These are phyloP conservation scores for Fusarium agapanthi DNA, from an alignment of 2,329 filamentous ascomycete species.

Conservation along the genomic window DNA sequence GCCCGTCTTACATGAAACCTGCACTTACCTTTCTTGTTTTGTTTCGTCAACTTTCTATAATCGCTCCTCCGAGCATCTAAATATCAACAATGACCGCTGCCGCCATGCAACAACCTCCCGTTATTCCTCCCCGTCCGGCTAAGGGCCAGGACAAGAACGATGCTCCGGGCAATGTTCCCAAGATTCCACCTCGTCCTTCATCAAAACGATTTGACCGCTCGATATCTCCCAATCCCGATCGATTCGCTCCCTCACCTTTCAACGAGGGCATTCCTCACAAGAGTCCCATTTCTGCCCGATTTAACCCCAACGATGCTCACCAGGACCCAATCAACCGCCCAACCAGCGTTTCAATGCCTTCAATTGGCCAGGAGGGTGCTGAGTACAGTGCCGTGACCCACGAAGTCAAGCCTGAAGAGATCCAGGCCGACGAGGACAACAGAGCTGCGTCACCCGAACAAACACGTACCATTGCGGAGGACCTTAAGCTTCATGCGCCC, in stretches of 20 bases:
- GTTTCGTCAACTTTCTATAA: slow-evolving; percentile 10
- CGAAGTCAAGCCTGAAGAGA: slow-evolving; percentile 50
- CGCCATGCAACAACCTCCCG: slow-evolving; percentile 60
- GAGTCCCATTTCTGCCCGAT: slow-evolving; percentile 50
- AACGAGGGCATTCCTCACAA: slow-evolving; percentile 72
- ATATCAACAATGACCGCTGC: slow-evolving; percentile 57
- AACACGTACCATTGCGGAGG: slow-evolving; percentile 79
- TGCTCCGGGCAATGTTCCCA: slow-evolving; percentile 57
- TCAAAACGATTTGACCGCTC: slow-evolving; percentile 79
- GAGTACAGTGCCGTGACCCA: slow-evolving; percentile 77
- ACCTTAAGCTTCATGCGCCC: slow-evolving; percentile 88
- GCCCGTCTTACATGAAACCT: slow-evolving; percentile 27
- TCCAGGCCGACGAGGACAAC: slow-evolving; percentile 53
- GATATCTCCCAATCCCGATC: slow-evolving; percentile 77
- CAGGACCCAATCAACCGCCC: slow-evolving; percentile 65
- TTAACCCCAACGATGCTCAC: slow-evolving; percentile 48
- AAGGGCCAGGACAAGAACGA: slow-evolving; percentile 59
- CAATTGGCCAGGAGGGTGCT: slow-evolving; percentile 86
- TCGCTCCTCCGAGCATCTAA: slow-evolving; percentile 31
- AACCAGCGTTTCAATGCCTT: slow-evolving; percentile 82
- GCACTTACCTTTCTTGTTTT: slow-evolving; percentile 17
- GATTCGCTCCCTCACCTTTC: slow-evolving; percentile 85
- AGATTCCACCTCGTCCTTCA: slow-evolving; percentile 79
- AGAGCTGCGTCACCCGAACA: slow-evolving; percentile 67
- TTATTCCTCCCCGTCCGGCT: slow-evolving; percentile 65